Conservation (phyloP, 2,329 filamentous ascomycete genomes). For the Fusarium subtropicale region DNA sequence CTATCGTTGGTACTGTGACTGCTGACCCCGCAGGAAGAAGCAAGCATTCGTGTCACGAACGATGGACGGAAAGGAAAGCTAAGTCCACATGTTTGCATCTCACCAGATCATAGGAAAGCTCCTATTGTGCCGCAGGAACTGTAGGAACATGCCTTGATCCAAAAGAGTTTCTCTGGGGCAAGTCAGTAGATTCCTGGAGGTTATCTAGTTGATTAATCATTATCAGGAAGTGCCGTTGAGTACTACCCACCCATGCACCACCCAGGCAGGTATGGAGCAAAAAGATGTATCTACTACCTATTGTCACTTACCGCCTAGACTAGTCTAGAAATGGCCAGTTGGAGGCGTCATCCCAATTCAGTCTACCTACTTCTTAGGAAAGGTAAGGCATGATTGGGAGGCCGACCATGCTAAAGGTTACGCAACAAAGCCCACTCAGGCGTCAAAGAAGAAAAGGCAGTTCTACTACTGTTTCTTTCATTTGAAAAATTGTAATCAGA, state of each 20-base stretch:
- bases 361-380: neutral
- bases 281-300: neutral
- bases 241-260: neutral
- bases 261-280: too few species aligned
- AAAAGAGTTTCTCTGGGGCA: slow-evolving; percentile 2
- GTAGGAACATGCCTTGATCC: neutral
- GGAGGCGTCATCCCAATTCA: slow-evolving; percentile 22
- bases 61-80: neutral
- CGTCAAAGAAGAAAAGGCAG: neutral
- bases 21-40: slow-evolving; percentile 1
- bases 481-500: neutral
- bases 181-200: neutral
- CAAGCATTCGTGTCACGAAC: neutral
- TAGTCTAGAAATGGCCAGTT: neutral
- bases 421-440: neutral
- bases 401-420: slow-evolving; percentile 36
- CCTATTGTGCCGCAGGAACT: neutral
- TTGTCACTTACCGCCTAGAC: neutral
- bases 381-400: slow-evolving; percentile 22
- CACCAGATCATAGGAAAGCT: neutral
- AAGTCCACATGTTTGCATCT: neutral
- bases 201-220: neutral
- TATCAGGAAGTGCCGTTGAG: slow-evolving; percentile 3
- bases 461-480: neutral
- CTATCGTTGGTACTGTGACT: neutral